phyloP scores from a whole-genome alignment of 768 basidiomycete genomes.

The Tulasnella sp. region DNA sequence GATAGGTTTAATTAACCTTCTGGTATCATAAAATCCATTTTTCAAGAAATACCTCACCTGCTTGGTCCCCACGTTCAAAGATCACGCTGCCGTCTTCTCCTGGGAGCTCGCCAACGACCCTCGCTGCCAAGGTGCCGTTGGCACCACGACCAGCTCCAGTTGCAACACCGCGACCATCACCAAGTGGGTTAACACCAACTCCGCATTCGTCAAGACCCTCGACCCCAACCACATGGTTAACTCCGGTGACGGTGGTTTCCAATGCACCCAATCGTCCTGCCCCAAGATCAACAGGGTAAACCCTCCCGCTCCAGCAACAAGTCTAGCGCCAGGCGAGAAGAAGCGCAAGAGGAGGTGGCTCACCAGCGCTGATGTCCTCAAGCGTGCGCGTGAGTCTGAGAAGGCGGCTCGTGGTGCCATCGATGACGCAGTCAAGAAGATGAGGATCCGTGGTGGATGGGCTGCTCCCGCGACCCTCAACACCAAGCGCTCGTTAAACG shows the following conservation, averaged over 20 bases:
- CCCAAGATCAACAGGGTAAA: constrained; percentile 41
- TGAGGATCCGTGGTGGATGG: constrained; percentile 46
- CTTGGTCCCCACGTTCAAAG: background rate
- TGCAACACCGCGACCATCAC: constrained; percentile 48
- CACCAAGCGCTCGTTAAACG: no score
- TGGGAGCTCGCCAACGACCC: constrained; percentile 18
- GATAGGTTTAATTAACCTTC: background rate
- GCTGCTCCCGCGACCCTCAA: constrained; percentile 36
- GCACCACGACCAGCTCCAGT: background rate
- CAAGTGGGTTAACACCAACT: constrained; percentile 40
- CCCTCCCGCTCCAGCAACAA: constrained; percentile 28
- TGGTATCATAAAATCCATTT: no score
- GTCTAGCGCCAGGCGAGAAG: constrained; percentile 36
- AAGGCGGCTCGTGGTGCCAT: constrained; percentile 29
- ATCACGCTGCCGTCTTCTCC: constrained; percentile 11
- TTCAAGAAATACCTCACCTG: constrained; percentile 6
- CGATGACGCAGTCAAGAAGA: constrained; percentile 23
- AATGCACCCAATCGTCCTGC: constrained; percentile 31
- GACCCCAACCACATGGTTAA: constrained; percentile 57
- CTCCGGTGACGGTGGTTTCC: constrained; percentile 53
- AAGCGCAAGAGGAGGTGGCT: constrained; percentile 31
- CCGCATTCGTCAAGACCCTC: constrained; percentile 33
- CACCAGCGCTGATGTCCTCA: constrained; percentile 37
- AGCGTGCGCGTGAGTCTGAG: constrained; percentile 28
- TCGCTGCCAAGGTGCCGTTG: constrained; percentile 3